Evolutionary conservation across 495 filamentous ascomycete genomes (phyloP).

Genomic region (Alectoria sarmentosa): DNA sequence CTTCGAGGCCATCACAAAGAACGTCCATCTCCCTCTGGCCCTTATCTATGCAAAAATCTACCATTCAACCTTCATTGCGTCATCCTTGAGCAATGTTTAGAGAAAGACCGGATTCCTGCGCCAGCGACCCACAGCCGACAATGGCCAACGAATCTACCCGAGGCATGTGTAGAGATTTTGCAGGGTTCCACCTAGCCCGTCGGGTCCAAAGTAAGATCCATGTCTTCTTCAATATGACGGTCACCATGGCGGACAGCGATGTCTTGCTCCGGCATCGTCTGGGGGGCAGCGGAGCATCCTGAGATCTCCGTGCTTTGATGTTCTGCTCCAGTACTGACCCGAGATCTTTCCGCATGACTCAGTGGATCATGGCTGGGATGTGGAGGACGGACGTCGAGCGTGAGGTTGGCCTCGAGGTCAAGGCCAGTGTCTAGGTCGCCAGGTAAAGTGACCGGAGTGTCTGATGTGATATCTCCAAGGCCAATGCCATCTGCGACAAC

Average conservation of each 20-base stretch:
- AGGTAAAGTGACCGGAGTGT: neutral
- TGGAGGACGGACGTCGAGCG: neutral
- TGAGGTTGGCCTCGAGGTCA: neutral
- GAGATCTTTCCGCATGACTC: neutral
- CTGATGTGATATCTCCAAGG: neutral
- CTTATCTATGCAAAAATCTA: neutral
- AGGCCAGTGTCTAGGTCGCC: neutral
- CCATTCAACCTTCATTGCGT: neutral
- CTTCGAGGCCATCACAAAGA: neutral
- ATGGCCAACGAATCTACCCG: neutral
- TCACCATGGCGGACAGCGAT: neutral
- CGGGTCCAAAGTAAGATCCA: neutral
- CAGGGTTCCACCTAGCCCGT: neutral
- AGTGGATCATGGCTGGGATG: conserved; percentile 6
- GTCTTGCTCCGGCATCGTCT: neutral
- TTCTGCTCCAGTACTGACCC: neutral
- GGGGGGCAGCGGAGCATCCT: neutral
- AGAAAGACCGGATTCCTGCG: neutral
- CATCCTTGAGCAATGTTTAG: neutral
- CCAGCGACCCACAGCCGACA: neutral
- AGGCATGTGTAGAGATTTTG: neutral
- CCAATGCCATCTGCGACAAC: neutral
- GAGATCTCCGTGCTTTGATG: neutral
- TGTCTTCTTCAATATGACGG: neutral
- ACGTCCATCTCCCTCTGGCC: neutral